Base-by-base conservation (phyloP, 1,284 basidiomycete genomes). In the Vanrija pseudolonga region DNA sequence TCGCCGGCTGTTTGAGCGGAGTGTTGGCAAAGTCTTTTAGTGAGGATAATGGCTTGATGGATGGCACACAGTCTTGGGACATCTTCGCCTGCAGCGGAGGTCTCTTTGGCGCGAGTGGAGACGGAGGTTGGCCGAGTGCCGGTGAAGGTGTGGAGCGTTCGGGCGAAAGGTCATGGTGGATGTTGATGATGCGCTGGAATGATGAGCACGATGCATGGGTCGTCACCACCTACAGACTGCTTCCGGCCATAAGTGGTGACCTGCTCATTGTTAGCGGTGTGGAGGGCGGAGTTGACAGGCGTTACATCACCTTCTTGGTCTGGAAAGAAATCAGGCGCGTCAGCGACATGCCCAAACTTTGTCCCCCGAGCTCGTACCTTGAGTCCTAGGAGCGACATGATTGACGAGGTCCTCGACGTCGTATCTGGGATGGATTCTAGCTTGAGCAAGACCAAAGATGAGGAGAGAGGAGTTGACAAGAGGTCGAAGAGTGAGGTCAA, bases 171-270 rank as follows among this genome's bases (percentile, higher is more conserved):
- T 74, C 71, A 18, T 48, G 38, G 45, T 67, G 69, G 14, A 74
- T 53, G 2, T 69, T 57, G 48, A 72, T 71, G 60, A 74, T 65
- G 53, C 66, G 62, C 66, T 71, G 45, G 24, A 15, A 17, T 32
- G 32, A 42, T 39, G n/a, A 50, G 40, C 17, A 46, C 12, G 32
- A n/a, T 19, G 14, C 32, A 46, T 39, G 22, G 20, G 20, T 32
- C 32, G 32, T 32, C 32, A 12, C 22, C 3, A 50, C 70, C 61
- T 45, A 75, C 73, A 6, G 64, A 68, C 53, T 68, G 67, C 49
- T 67, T 69, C 28, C 60, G 61, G 20, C 74, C 75, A 49, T 77
- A 77, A 6, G 71, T 71, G 8, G 63, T 72, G 57, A 77, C 71
- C 67, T 74, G 55, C 26, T 18, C 20, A 47, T 57, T 26, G 53